These are phyloP conservation scores for Fusarium sp. DNA, from an alignment of 2,329 filamentous ascomycete species.

Conservation along the genomic window DNA sequence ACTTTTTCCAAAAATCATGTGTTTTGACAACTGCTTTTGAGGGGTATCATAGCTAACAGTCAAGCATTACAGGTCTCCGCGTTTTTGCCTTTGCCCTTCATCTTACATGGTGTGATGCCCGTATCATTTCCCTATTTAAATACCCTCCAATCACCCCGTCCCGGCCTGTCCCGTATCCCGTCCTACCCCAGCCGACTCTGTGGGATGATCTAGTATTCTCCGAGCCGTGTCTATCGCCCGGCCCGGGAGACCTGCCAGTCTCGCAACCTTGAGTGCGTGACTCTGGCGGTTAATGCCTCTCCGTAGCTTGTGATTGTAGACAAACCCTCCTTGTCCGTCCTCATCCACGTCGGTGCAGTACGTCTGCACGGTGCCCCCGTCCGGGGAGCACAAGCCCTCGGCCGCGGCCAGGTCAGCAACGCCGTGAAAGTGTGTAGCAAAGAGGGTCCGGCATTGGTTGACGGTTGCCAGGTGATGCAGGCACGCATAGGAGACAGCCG, in stretches of 20 bases:
- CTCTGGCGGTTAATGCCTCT: conserved; percentile 86
- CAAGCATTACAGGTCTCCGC: conserved; percentile 30
- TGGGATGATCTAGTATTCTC: conserved; percentile 58
- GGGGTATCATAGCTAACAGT: conserved; percentile 54
- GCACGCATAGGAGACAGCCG: conserved; percentile 89
- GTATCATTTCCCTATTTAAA: conserved; percentile 10
- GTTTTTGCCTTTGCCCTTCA: conserved; percentile 9
- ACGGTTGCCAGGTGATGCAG: conserved; percentile 83
- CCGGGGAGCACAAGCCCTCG: conserved; percentile 54
- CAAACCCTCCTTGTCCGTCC: conserved; percentile 75
- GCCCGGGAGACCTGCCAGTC: conserved; percentile 83
- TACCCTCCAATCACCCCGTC: conserved; percentile 4
- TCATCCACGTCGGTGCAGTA: conserved; percentile 94
- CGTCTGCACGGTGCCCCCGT: conserved; percentile 65
- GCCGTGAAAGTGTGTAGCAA: conserved; percentile 94
- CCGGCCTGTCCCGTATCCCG: conserved; percentile 10
- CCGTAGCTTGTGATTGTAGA: conserved; percentile 85
- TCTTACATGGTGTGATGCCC: conserved; percentile 26
- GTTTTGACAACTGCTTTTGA: conserved; percentile 35
- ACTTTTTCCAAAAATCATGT: conserved; percentile 29
- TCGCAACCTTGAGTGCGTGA: conserved; percentile 95
- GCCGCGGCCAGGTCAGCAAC: conserved; percentile 79
- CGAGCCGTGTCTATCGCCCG: conserved; percentile 75
- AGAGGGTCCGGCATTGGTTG: conserved; percentile 83
- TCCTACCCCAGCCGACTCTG: background rate